Evolutionary conservation across 2,329 filamentous ascomycete species (phyloP).

Genomic region (Nectriaceae sp.): DNA sequence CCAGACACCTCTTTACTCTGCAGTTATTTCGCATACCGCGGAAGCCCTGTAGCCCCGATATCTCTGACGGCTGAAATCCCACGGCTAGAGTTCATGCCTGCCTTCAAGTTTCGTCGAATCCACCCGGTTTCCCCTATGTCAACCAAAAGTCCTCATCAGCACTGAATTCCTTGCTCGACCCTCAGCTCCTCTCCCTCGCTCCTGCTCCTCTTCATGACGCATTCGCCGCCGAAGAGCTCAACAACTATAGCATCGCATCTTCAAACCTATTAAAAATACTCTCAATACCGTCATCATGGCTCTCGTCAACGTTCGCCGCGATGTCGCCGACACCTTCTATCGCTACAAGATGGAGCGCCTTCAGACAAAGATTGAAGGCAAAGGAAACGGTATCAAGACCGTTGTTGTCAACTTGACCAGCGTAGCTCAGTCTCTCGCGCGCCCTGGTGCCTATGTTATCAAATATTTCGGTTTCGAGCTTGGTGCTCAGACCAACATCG

Average conservation of each 20-base stretch:
- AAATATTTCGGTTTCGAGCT: slow-evolving; percentile 99
- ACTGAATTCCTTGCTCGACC: slow-evolving; percentile 53
- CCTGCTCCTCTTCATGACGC: slow-evolving; percentile 43
- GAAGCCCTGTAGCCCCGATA: slow-evolving; percentile 88
- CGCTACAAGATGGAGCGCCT: slow-evolving; percentile 99
- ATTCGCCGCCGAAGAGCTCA: slow-evolving; percentile 27
- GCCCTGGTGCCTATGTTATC: slow-evolving; percentile 93
- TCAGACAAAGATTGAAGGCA: slow-evolving; percentile 99
- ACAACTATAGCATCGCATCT: slow-evolving; percentile 18
- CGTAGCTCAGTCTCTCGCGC: slow-evolving; percentile 87
- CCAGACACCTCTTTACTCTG: slow-evolving; percentile 95
- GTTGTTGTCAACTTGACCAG: slow-evolving; percentile 97
- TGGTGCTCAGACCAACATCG: slow-evolving; percentile 96
- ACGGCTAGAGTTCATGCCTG: slow-evolving; percentile 56
- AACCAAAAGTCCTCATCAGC: slow-evolving; percentile 53
- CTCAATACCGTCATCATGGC: slow-evolving; percentile 71
- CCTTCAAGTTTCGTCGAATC: slow-evolving; percentile 50
- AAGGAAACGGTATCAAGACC: slow-evolving; percentile 99
- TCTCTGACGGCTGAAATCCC: slow-evolving; percentile 84
- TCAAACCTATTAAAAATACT: slow-evolving; percentile 17
- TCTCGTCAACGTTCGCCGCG: slow-evolving; percentile 97
- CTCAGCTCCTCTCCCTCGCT: slow-evolving; percentile 33
- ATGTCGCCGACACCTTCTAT: slow-evolving; percentile 98
- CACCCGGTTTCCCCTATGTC: slow-evolving; percentile 57
- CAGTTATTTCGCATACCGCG: slow-evolving; percentile 94